phyloP scores from a whole-genome alignment of 2,329 filamentous ascomycete species.

The Hymenoscyphus salicellus region DNA sequence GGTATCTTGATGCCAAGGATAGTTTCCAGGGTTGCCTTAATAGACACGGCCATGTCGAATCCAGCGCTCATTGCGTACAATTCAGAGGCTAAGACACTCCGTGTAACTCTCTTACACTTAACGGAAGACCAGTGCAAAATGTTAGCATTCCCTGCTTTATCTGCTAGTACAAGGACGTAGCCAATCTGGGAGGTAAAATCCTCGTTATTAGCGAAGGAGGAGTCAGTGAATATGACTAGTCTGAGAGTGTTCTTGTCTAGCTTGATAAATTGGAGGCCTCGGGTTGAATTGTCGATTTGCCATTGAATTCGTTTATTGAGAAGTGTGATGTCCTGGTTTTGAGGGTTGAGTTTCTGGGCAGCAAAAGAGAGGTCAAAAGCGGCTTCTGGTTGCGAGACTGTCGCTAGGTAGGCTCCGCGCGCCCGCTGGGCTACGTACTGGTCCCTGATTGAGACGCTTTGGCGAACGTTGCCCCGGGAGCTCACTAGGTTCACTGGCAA shows the following conservation, averaged over 20 bases:
- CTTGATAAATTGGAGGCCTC: conserved; percentile 10
- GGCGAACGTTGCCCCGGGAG: not conserved
- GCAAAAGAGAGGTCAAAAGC: conserved; percentile 13
- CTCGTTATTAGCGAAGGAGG: conserved; percentile 11
- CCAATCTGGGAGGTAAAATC: conserved; percentile 10
- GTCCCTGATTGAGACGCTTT: conserved; percentile 4
- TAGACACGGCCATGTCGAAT: not conserved
- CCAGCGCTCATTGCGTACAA: not conserved
- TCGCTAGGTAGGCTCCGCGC: conserved; percentile 13
- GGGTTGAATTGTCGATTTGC: conserved; percentile 8
- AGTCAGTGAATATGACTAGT: conserved; percentile 13
- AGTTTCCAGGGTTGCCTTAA: not conserved
- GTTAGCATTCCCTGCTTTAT: not conserved
- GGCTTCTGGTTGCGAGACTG: conserved; percentile 10
- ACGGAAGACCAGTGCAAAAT: not conserved
- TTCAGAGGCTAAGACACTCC: not conserved
- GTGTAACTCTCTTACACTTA: conserved; percentile 1
- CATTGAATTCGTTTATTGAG: conserved; percentile 11
- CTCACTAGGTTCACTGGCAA: not conserved
- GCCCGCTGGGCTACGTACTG: conserved; percentile 12
- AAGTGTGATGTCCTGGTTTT: conserved; percentile 9
- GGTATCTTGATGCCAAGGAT: too few relatives aligned
- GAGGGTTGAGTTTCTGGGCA: not conserved
- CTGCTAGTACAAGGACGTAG: conserved; percentile 9
- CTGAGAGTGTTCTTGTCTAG: conserved; percentile 8